A percentile compares a stretch with the other conserved stretches of the same genome.
Evolutionary conservation across 2,329 filamentous ascomycete species (phyloP).

Genomic region (Pseudogymnoascus pannorum): DNA sequence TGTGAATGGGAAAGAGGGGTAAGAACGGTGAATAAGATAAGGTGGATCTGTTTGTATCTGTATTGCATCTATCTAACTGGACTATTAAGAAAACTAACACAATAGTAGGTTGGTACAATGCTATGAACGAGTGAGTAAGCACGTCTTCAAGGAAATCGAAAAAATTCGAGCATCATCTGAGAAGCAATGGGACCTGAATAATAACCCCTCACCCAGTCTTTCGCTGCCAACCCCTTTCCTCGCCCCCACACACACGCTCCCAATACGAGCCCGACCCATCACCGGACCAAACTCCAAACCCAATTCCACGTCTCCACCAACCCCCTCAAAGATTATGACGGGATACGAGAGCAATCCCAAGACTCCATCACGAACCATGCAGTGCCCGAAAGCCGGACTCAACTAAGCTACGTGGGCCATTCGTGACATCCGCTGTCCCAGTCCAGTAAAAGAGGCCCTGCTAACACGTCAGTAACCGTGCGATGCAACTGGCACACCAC

Average conservation of each 20-base stretch:
- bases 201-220: neutral
- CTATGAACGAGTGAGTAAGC: neutral
- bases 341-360: neutral
- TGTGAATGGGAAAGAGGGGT: neutral
- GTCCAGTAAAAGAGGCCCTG: conserved; percentile 78
- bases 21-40: neutral
- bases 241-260: neutral
- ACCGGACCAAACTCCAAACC: conserved; percentile 2
- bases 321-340: neutral
- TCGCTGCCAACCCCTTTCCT: neutral
- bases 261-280: conserved; percentile 1
- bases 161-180: neutral
- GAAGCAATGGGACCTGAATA: neutral
- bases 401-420: conserved; percentile 50
- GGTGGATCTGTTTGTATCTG: neutral
- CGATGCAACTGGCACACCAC: conserved; percentile 8
- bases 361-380: conserved; percentile 31
- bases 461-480: conserved; percentile 9
- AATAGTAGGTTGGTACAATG: conserved; percentile 3
- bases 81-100: neutral
- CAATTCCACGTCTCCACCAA: neutral
- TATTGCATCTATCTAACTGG: conserved; percentile 1
- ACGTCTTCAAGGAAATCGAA: neutral
- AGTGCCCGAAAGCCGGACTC: conserved; percentile 51
- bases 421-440: conserved; percentile 60